phyloP scores from a whole-genome alignment of 345 rosid genomes.

The Murraya koenigii region DNA sequence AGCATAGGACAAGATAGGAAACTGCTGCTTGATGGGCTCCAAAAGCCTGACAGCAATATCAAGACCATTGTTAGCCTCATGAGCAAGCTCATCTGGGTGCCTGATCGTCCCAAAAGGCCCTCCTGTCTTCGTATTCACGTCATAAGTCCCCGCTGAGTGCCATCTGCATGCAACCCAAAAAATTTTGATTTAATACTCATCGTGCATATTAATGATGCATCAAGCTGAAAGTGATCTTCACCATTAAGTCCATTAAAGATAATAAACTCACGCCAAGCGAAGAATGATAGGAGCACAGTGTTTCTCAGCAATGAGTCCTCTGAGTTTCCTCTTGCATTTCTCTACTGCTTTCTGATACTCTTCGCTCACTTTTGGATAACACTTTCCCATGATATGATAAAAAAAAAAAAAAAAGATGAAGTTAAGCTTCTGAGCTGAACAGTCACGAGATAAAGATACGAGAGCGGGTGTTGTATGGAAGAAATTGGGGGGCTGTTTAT shows the following conservation, averaged over 20 bases:
- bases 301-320: constrained; percentile 79
- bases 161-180: constrained; percentile 40
- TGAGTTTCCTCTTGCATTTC: constrained; percentile 73
- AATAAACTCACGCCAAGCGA: constrained; percentile 61
- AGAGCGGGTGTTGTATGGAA: no score
- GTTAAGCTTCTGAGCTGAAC: not conserved
- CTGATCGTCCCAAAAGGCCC: constrained; percentile 93
- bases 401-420: no score
- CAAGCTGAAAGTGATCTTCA: not conserved
- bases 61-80: constrained; percentile 85
- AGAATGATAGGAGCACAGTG: constrained; percentile 86
- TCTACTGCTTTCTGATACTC: constrained; percentile 64
- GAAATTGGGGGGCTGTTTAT: no score
- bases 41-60: constrained; percentile 78
- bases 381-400: constrained; percentile 44
- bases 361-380: constrained; percentile 66
- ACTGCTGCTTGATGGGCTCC: constrained; percentile 67
- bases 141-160: constrained; percentile 95
- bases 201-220: no score
- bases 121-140: constrained; percentile 64
- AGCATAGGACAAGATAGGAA: constrained; percentile 67
- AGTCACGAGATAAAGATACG: not conserved
- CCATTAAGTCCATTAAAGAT: not conserved
- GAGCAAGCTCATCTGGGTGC: constrained; percentile 63
- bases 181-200: no score